Conservation (phyloP, 495 filamentous ascomycete genomes). For the Penicillium turbatum region DNA sequence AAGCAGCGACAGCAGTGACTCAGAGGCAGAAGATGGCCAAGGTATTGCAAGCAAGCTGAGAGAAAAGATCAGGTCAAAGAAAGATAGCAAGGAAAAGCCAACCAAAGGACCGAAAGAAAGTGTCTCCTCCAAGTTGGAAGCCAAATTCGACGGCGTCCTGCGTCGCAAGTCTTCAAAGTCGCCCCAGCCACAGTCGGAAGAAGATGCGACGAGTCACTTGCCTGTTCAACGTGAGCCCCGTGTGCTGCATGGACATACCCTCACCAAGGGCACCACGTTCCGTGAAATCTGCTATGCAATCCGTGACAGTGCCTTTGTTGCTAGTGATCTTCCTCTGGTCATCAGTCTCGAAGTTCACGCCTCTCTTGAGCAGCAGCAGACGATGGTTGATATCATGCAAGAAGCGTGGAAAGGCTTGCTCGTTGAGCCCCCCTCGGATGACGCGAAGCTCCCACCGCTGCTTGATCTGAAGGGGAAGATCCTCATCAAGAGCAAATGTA, state of each 20-base stretch:
- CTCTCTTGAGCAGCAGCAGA: constrained; percentile 68
- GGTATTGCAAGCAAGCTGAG: constrained; percentile 8
- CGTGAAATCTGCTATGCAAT: constrained; percentile 78
- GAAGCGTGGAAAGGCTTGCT: constrained; percentile 69
- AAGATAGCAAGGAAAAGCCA: constrained; percentile 17
- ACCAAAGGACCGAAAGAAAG: constrained; percentile 14
- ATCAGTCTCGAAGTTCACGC: constrained; percentile 90
- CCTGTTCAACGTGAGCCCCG: constrained; percentile 57
- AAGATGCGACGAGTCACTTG: constrained; percentile 9
- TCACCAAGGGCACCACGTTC: constrained; percentile 83
- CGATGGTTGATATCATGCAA: constrained; percentile 85
- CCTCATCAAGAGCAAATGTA: constrained; percentile 84
- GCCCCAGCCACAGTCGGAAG: not conserved
- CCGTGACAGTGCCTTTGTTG: constrained; percentile 70
- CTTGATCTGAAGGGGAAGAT: constrained; percentile 69
- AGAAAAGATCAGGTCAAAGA: constrained; percentile 19
- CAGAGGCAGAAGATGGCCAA: constrained; percentile 16
- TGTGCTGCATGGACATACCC: constrained; percentile 84
- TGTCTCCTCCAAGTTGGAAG: constrained; percentile 24
- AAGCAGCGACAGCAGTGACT: constrained; percentile 24
- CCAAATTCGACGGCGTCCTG: constrained; percentile 24
- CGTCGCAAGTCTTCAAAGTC: constrained; percentile 18
- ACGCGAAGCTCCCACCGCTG: constrained; percentile 57
- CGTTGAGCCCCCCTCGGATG: constrained; percentile 53
- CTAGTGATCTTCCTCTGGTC: constrained; percentile 73